phyloP scores from a whole-genome alignment of 495 filamentous ascomycete species.

The Daldinia decipiens region DNA sequence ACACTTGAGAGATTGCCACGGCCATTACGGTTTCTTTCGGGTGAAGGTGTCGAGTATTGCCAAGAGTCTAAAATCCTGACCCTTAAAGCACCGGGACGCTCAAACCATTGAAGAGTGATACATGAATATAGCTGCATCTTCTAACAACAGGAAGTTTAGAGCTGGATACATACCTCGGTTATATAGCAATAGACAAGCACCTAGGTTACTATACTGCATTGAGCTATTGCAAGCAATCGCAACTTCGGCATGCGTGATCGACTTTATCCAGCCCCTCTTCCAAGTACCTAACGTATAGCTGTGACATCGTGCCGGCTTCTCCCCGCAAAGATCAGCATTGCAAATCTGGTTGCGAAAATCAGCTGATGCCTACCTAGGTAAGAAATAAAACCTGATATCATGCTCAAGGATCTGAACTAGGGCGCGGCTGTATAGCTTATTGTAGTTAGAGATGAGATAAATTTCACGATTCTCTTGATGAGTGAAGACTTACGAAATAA shows the following conservation, averaged over 20 bases:
- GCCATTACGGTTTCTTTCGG: constrained; percentile 28
- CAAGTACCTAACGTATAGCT: background rate
- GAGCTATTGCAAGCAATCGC: background rate
- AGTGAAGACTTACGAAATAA: too few relatives aligned
- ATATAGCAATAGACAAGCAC: background rate
- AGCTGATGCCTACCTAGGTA: too few relatives aligned
- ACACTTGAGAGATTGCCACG: constrained; percentile 47
- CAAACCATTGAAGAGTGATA: background rate
- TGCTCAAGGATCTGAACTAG: too few relatives aligned
- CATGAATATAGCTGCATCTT: background rate
- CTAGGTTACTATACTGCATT: background rate
- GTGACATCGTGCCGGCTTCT: background rate
- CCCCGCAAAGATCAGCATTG: too few relatives aligned
- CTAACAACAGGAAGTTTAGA: background rate
- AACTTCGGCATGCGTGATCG: background rate
- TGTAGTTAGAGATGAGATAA: too few relatives aligned
- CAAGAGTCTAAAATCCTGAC: background rate
- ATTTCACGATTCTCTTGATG: too few relatives aligned
- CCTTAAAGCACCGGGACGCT: background rate
- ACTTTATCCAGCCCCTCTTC: constrained; percentile 1
- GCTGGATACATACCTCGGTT: background rate
- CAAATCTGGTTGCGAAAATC: too few relatives aligned
- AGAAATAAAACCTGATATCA: too few relatives aligned
- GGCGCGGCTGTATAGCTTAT: too few relatives aligned
- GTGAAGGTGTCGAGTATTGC: background rate